Base-by-base conservation (phyloP, 2,329 filamentous ascomycete genomes). In the Aspergillus ibericus region DNA sequence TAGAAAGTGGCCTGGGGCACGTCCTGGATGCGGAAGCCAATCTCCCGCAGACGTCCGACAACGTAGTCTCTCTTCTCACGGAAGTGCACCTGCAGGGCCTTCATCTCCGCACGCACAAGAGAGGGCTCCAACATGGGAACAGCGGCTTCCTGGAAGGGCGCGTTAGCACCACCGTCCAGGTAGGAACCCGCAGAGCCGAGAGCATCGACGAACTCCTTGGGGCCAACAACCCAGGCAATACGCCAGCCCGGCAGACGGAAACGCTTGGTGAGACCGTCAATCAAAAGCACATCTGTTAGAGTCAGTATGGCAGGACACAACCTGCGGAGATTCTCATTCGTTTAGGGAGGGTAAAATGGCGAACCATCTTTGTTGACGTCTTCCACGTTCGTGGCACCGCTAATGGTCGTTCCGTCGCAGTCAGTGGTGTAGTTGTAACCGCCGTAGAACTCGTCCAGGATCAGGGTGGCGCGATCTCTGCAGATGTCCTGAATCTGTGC, bases 221-320 rank as follows among this genome's bases (percentile, higher is more conserved):
- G 93, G 1, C 93, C 93, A 56, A 98, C 76, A 66, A 98, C 92
- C 93, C 93, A 98, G 6, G 93, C 93, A 44, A 98, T 93, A 73
- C 93, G 90, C 92, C 93, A 98, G 61, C 93, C 93, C 1, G 93
- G 93, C 32, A 98, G 87, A 66, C 93, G 88, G 85, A 98, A 98
- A 62, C 93, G 90, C 84, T 98, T 98, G 68, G 93, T 98, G 25
- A 98, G 84, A 51, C 93, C 93, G 72, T 98, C 93, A 65, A 98
- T 93, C 75, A 98, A 91, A 64, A 98, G 85, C 1, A 98, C 93
- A 70, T 96, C 91, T 77, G 51, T 36, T 18, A 44, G 5, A 48
- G 54, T 65, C 55, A 67, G 62, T 29, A 34, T 49, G 3, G 40
- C 29, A 18, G 18, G 13, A 16, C 13, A 27, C 38, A 32, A 18